phyloP scores from a whole-genome alignment of 345 rosid species.

The Citropsis articulata region DNA sequence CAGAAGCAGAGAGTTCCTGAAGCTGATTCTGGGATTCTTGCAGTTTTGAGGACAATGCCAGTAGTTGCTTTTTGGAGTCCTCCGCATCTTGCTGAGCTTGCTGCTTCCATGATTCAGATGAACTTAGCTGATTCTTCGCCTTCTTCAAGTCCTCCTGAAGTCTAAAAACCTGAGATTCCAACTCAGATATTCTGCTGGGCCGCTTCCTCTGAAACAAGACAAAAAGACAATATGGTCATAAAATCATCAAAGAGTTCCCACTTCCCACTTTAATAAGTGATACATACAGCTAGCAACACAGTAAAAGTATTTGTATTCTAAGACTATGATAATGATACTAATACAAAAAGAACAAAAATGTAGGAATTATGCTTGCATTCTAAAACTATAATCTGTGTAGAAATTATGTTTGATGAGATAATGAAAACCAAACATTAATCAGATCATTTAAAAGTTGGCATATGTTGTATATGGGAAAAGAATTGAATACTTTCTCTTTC shows the following conservation, averaged over 20 bases:
- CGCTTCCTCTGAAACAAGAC: constrained; percentile 70
- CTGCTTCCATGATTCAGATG: constrained; percentile 69
- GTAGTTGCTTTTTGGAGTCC: constrained; percentile 61
- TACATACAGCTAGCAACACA: neutral
- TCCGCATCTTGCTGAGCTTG: constrained; percentile 78
- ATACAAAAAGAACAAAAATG: neutral
- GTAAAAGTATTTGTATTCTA: neutral
- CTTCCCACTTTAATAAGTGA: neutral
- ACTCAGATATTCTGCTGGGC: constrained; percentile 74
- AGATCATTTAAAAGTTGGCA: neutral
- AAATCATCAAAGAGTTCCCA: neutral
- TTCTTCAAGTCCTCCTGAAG: constrained; percentile 89
- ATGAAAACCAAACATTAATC: neutral
- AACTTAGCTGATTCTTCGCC: constrained; percentile 61
- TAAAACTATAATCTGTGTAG: neutral
- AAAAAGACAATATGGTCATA: constrained; percentile 11
- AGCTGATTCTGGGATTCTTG: constrained; percentile 58
- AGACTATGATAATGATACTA: neutral
- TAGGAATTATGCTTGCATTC: too few relatives aligned
- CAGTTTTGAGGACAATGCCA: constrained; percentile 51
- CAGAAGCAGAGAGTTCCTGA: constrained; percentile 49
- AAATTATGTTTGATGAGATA: neutral
- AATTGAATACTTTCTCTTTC: neutral
- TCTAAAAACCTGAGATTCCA: constrained; percentile 65
- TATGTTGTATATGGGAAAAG: neutral